Evolutionary conservation across 345 rosid genomes (phyloP), one percentile per base, ranked within the genome.

Genomic region (Aquilaria yunnanensis): DNA sequence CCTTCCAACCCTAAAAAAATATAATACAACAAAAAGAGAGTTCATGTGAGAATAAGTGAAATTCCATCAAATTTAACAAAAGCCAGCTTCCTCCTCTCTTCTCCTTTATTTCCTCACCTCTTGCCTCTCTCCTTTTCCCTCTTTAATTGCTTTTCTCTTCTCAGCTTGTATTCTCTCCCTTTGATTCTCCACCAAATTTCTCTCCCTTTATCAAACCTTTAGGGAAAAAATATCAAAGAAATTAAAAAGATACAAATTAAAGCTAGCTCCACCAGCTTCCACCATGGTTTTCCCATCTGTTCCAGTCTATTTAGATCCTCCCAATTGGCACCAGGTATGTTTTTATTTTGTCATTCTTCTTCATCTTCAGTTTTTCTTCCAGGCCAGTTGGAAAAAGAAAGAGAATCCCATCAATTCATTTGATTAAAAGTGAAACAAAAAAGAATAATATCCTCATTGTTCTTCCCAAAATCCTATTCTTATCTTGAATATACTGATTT

Each of bases 281-380:
- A 78, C 80, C 70, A 89, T 86, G 96, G 81, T 72, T 71, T 89
- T 84, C 75, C 76, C 96, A 57, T 83, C 96, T 10, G 75, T 72
- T 80, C 81, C 85, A 67, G 65, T 80, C 81, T 83, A 80, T 74
- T 74, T 80, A 70, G 85, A 83, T 78, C 78, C 88, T 63, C 80
- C 77, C 75, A 79, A 84, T 67, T 86, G 96, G 92, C 81, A 85
- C 45, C 96, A 81, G 89, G 92, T 85, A 71, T 57, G 54, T 57
- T 71, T 57, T 51, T n/a, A 59, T 65, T 74, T 60, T 71, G 70
- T 74, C 66, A 54, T 51, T 16, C 57, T 66, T 58, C 60, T 67
- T 70, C 65, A 46, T 47, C 70, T 29, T 48, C 67, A 58, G 65
- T 73, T 72, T 9, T 73, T 29, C 56, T 37, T 67, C 74, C 65